Evolutionary conservation across 2,329 filamentous ascomycete species (phyloP).

Genomic region (Nannizzia gypsea): DNA sequence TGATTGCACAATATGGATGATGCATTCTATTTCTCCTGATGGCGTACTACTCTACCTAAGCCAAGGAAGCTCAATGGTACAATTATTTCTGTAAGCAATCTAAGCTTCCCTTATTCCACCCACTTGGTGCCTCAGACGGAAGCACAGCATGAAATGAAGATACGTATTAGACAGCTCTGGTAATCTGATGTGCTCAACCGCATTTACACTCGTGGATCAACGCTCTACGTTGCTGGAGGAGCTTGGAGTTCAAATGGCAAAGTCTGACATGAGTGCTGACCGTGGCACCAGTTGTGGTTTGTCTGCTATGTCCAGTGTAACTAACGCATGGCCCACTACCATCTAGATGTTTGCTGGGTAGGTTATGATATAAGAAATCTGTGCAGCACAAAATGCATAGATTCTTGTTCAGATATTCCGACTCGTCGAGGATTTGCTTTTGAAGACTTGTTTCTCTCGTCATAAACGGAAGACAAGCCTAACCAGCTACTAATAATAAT

Average conservation of each 20-base stretch:
- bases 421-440: no score
- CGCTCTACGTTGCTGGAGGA: slow-evolving; percentile 27
- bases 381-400: no score
- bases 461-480: no score
- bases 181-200: slow-evolving; percentile 37
- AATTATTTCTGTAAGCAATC: background rate
- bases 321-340: background rate
- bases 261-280: slow-evolving; percentile 26
- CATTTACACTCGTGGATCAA: slow-evolving; percentile 17
- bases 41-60: background rate
- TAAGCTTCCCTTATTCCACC: background rate
- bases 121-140: background rate
- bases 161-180: slow-evolving; percentile 28
- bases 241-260: slow-evolving; percentile 34
- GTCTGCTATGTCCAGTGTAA: background rate
- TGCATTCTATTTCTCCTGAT: no score
- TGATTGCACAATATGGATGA: background rate
- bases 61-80: background rate
- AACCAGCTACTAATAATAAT: no score
- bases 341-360: background rate
- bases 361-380: background rate
- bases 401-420: no score
- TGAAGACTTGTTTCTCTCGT: no score
- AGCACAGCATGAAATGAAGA: slow-evolving; percentile 23
- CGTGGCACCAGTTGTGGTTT: background rate